Evolutionary conservation across 1,284 basidiomycete genomes (phyloP).

Genomic region (Ganoderma sinense): DNA sequence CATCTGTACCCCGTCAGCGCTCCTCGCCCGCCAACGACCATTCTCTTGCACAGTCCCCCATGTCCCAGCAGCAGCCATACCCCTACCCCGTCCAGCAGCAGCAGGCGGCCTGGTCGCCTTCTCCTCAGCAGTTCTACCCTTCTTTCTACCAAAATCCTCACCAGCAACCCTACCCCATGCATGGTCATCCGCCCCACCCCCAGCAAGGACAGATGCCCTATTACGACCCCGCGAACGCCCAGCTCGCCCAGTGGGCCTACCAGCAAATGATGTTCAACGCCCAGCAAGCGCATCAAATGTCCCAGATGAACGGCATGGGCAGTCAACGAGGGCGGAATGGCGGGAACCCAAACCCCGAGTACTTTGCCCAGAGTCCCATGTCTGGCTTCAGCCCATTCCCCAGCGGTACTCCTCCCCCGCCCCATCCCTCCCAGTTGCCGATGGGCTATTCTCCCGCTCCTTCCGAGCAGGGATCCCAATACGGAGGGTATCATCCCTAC

Average conservation of each 20-base stretch:
- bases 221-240: conserved; percentile 79
- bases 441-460: conserved; percentile 47
- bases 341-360: conserved; percentile 52
- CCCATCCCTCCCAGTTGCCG: conserved; percentile 55
- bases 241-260: conserved; percentile 85
- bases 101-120: conserved; percentile 67
- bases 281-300: conserved; percentile 52
- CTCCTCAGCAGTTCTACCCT: conserved; percentile 74
- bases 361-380: conserved; percentile 62
- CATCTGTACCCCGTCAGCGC: conserved; percentile 56
- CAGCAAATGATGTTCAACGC: conserved; percentile 86
- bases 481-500: conserved; percentile 80
- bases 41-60: conserved; percentile 40
- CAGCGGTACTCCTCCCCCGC: conserved; percentile 68
- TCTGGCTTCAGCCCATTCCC: conserved; percentile 68
- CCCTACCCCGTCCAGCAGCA: conserved; percentile 51
- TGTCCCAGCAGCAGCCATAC: conserved; percentile 45
- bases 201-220: conserved; percentile 59
- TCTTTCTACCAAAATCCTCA: conserved; percentile 75
- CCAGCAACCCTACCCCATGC: conserved; percentile 56
- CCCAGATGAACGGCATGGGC: conserved; percentile 46
- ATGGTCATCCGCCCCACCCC: conserved; percentile 54
- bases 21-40: conserved; percentile 63
- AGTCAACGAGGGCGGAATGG: conserved; percentile 45
- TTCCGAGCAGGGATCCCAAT: conserved; percentile 49